Evolutionary conservation across 176 grass and related monocot species (phyloP).

Genomic region (Dendrocalamus sinicus): DNA sequence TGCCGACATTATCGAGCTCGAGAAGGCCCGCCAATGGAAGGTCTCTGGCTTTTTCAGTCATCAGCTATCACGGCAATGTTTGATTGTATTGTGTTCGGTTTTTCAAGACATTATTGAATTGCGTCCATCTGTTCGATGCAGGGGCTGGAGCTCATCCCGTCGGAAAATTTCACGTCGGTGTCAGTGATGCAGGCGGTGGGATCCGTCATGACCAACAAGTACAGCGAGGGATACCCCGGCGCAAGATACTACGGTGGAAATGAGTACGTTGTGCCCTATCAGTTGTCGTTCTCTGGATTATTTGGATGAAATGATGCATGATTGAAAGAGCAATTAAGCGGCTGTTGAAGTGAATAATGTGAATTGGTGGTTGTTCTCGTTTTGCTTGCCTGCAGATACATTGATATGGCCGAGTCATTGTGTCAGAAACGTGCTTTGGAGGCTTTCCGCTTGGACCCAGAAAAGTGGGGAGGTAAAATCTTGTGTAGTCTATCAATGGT

Average conservation of each 20-base stretch:
- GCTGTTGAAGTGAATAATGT: constrained; percentile 11
- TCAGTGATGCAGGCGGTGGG: constrained; percentile 99
- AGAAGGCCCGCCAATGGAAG: constrained; percentile 99
- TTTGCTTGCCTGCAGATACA: constrained; percentile 67
- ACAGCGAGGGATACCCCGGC: constrained; percentile 97
- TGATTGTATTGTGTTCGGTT: neutral
- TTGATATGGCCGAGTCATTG: constrained; percentile 92
- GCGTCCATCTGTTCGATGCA: constrained; percentile 35
- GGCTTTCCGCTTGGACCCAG: constrained; percentile 82
- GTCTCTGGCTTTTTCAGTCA: constrained; percentile 37
- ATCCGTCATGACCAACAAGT: constrained; percentile 99
- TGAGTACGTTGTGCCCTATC: constrained; percentile 57
- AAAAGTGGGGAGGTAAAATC: constrained; percentile 93
- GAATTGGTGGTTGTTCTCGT: constrained; percentile 29
- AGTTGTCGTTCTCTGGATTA: neutral
- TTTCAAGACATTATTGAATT: constrained; percentile 18
- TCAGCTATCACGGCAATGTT: neutral
- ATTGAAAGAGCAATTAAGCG: constrained; percentile 16
- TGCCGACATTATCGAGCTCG: constrained; percentile 88
- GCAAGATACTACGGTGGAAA: constrained; percentile 99
- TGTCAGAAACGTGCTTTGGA: constrained; percentile 96
- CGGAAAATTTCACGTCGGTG: constrained; percentile 92
- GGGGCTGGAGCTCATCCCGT: constrained; percentile 98
- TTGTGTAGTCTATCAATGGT: neutral
- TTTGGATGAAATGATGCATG: neutral